These are phyloP conservation scores for Nitzschia sp. DNA, from an alignment of 108 stramenopile species.

Conservation along the genomic window DNA sequence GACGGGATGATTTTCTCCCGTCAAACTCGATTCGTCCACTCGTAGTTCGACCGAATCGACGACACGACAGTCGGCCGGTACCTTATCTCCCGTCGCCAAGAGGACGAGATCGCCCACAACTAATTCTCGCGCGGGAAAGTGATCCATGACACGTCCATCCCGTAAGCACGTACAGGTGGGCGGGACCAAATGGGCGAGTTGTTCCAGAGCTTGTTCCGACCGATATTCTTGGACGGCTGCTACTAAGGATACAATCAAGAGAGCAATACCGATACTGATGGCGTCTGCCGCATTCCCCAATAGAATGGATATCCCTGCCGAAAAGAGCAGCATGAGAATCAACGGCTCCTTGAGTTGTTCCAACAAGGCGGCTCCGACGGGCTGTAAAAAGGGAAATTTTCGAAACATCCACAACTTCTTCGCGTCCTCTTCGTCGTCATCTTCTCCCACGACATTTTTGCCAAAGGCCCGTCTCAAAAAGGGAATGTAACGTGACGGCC, in stretches of 20 bases:
- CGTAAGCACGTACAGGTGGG: constrained; percentile 85
- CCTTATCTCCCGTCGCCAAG: constrained; percentile 61
- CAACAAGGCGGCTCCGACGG: constrained; percentile 56
- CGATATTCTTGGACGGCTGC: constrained; percentile 96
- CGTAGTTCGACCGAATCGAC: constrained; percentile 78
- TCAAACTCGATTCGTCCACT: constrained; percentile 88
- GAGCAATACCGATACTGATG: constrained; percentile 87
- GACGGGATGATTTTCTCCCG: constrained; percentile 91
- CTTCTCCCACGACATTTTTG: constrained; percentile 55
- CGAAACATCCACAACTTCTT: constrained; percentile 2
- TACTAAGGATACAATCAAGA: constrained; percentile 90
- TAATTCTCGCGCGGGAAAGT: constrained; percentile 79
- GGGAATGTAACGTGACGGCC: constrained; percentile 46
- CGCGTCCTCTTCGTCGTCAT: constrained; percentile 40
- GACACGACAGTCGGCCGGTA: constrained; percentile 96
- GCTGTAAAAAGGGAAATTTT: constrained; percentile 33
- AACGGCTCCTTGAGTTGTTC: constrained; percentile 94
- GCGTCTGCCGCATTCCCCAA: constrained; percentile 92
- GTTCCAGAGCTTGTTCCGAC: constrained; percentile 88
- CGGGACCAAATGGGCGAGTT: constrained; percentile 85
- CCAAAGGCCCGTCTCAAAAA: constrained; percentile 54
- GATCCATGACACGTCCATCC: constrained; percentile 68
- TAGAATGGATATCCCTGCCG: constrained; percentile 75
- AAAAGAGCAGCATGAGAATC: constrained; percentile 90
- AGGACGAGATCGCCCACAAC: constrained; percentile 95